Base-by-base conservation (phyloP, 83 land plant genomes). In the Diphasiastrum complanatum region DNA sequence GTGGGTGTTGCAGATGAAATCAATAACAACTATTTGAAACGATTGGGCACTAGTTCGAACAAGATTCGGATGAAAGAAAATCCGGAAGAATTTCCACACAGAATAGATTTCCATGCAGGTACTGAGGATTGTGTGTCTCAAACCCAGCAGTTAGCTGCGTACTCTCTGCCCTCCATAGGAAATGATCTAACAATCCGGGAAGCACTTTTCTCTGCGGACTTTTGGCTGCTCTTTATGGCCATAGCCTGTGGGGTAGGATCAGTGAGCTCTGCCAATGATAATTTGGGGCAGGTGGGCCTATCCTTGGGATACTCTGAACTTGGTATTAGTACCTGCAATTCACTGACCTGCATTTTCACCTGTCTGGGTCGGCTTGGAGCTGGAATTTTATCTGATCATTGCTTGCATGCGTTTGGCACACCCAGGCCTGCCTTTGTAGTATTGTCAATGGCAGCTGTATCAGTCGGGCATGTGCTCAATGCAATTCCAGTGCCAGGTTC, bases 291-390 rank as follows among this genome's bases (percentile, higher is more conserved):
- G 55, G 18, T 75, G 5, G 76, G 66, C 3, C 8, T 64, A 0
- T 50, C 79, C 4, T 59, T 70, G 2, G 66, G 71, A 12, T 71
- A 71, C 48, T 16, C 32, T 5, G 16, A 33, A 4, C 0, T 18
- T 3, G 30, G 65, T 2, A 28, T 71, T 35, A 64, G 37, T 5
- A 71, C 57, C 8, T 75, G 64, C 36, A 70, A 71, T 27, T 72
- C 71, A 2, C 57, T 75, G 10, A 48, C 59, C 36, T 65, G 77
- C 52, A 60, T 71, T 19, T 71, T 70, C 61, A 73, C 71, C 49
- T 65, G 59, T 10, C 28, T 65, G 22, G 79, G 79, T 4, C 55
- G 79, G 19, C 54, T 73, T 29, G 65, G 69, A 4, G 64, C 34
- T 1, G 79, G 79, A 1, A 41, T 34, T 28, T 6, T 65, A 1